These are phyloP conservation scores for Lepidium campestre DNA, from an alignment of 441 rosid genomes.

Conservation along the genomic window DNA sequence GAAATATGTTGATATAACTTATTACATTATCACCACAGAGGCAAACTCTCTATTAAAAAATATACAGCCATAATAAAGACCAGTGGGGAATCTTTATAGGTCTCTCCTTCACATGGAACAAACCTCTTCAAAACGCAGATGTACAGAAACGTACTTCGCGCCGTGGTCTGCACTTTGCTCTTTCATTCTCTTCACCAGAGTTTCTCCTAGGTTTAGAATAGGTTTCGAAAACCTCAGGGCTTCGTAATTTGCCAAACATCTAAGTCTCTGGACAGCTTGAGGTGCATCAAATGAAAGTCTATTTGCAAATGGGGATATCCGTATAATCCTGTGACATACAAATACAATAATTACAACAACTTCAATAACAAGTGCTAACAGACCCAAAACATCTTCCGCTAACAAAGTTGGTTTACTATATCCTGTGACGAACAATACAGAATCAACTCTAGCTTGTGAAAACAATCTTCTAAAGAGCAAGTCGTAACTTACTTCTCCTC, in stretches of 20 bases:
- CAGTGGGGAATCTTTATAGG: slow-evolving; percentile 1
- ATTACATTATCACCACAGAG: not conserved
- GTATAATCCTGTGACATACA: slow-evolving; percentile 65
- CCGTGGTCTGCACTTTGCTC: slow-evolving; percentile 72
- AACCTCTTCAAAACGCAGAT: slow-evolving; percentile 99
- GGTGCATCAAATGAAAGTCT: slow-evolving; percentile 98
- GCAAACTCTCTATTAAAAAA: slow-evolving; percentile 1
- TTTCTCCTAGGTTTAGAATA: slow-evolving; percentile 71
- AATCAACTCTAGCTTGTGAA: not conserved
- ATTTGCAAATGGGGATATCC: slow-evolving; percentile 99
- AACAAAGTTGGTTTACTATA: not conserved
- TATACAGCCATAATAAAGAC: slow-evolving; percentile 9
- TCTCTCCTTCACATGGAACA: slow-evolving; percentile 27
- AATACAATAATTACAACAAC: slow-evolving; percentile 13
- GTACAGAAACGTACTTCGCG: slow-evolving; percentile 86
- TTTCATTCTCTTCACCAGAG: slow-evolving; percentile 88
- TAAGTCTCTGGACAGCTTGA: slow-evolving; percentile 80
- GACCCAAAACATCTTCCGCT: not conserved
- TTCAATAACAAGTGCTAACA: slow-evolving; percentile 11
- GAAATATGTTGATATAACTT: slow-evolving; percentile 17
- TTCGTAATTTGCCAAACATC: slow-evolving; percentile 95
- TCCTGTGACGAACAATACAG: not conserved
- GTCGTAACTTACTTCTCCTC: slow-evolving; percentile 86
- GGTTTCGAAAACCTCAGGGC: slow-evolving; percentile 80
- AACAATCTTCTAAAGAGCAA: not conserved